A percentile compares a stretch with the other conserved stretches of the same genome.
Conservation (phyloP, 495 filamentous ascomycete genomes). For the Trichoderma erinaceum region DNA sequence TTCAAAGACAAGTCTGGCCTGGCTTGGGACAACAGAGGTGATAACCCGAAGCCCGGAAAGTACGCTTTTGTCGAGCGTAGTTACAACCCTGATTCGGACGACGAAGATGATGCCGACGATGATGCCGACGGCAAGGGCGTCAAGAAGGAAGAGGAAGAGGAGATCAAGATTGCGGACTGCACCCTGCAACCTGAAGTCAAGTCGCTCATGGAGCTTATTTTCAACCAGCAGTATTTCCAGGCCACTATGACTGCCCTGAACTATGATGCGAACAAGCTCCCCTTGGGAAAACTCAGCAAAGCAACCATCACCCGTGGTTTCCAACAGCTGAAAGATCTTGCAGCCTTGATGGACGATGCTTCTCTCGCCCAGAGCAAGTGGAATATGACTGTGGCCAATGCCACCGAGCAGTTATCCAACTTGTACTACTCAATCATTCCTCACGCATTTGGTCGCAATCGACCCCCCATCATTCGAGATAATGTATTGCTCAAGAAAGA, state of each 20-base stretch:
- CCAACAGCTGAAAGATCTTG: slow-evolving; percentile 64
- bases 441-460: slow-evolving; percentile 68
- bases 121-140: slow-evolving; percentile 26
- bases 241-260: slow-evolving; percentile 59
- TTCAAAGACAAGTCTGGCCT: slow-evolving; percentile 76
- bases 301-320: slow-evolving; percentile 65
- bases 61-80: slow-evolving; percentile 70
- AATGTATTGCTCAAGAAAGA: slow-evolving; percentile 59
- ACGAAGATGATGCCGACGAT: slow-evolving; percentile 49
- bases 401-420: slow-evolving; percentile 60
- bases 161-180: slow-evolving; percentile 37
- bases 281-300: slow-evolving; percentile 77
- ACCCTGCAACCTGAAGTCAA: slow-evolving; percentile 55
- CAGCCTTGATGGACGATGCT: slow-evolving; percentile 51
- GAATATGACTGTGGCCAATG: slow-evolving; percentile 27
- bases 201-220: slow-evolving; percentile 70
- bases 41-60: slow-evolving; percentile 55
- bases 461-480: slow-evolving; percentile 57
- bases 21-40: slow-evolving; percentile 56
- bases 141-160: slow-evolving; percentile 27
- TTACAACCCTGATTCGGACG: slow-evolving; percentile 60
- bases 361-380: slow-evolving; percentile 44
- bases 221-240: slow-evolving; percentile 66
- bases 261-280: slow-evolving; percentile 72
- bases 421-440: slow-evolving; percentile 76